Conservation (phyloP, 2,329 filamentous ascomycete species). For the Colletotrichum tropicale region DNA sequence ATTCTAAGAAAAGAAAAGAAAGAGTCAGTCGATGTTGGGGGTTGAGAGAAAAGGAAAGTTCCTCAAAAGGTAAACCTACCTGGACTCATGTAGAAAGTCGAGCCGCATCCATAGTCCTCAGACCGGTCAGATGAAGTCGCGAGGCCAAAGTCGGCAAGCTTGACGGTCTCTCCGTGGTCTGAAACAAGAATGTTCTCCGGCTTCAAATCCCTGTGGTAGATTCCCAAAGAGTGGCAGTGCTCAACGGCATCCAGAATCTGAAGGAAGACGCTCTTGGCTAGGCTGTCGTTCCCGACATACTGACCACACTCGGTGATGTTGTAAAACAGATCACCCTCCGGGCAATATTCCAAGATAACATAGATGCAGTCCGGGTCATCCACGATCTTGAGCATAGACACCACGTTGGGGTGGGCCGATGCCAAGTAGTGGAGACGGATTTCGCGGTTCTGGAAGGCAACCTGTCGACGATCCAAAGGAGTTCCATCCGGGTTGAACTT, state of each 20-base stretch:
- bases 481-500: constrained; percentile 78
- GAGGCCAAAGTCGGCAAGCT: constrained; percentile 96
- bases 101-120: constrained; percentile 96
- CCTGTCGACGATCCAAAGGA: constrained; percentile 81
- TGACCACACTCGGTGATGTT: constrained; percentile 96
- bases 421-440: constrained; percentile 90
- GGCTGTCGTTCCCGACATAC: constrained; percentile 89
- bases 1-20: constrained; percentile 67
- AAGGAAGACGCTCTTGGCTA: constrained; percentile 87
- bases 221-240: constrained; percentile 89
- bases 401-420: constrained; percentile 89
- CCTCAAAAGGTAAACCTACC: constrained; percentile 62
- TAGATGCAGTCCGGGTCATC: constrained; percentile 92
- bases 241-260: constrained; percentile 97
- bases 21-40: constrained; percentile 29
- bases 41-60: constrained; percentile 24
- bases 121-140: constrained; percentile 85
- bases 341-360: constrained; percentile 96
- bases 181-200: constrained; percentile 97
- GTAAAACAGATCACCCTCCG: constrained; percentile 94
- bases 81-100: constrained; percentile 99
- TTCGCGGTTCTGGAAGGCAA: constrained; percentile 90
- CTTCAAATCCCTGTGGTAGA: constrained; percentile 97
- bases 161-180: constrained; percentile 86
- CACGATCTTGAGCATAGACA: constrained; percentile 92